Evolutionary conservation across 1,139 yeast species (phyloP).

Genomic region (Yamadazyma friedrichii): DNA sequence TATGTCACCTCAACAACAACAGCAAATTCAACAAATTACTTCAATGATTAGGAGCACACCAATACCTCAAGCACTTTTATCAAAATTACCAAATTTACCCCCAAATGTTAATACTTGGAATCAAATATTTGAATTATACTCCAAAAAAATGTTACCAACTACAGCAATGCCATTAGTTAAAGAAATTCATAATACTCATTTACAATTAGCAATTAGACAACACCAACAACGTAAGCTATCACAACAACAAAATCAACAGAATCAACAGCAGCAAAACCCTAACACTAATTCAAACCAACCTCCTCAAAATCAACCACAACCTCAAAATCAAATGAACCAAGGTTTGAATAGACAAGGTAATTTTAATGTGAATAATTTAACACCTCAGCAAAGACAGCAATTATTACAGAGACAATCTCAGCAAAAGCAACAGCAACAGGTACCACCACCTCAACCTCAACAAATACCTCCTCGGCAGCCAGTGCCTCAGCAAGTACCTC

Average conservation of each 20-base stretch:
- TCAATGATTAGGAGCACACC: conserved; percentile 50
- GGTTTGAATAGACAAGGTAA: conserved; percentile 9
- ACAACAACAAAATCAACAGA: conserved; percentile 19
- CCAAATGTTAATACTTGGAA: conserved; percentile 84
- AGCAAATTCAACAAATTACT: conserved; percentile 37
- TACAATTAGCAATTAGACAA: conserved; percentile 33
- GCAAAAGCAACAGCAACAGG: conserved; percentile 17
- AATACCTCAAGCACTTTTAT: conserved; percentile 72
- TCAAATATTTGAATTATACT: conserved; percentile 70
- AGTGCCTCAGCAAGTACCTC: conserved; percentile 6
- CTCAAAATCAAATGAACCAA: background rate
- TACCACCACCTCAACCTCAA: conserved; percentile 5
- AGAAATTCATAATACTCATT: conserved; percentile 61
- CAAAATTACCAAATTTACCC: conserved; percentile 76
- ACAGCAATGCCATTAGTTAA: conserved; percentile 55
- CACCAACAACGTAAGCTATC: conserved; percentile 30
- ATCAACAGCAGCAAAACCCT: conserved; percentile 17
- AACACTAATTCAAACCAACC: conserved; percentile 13
- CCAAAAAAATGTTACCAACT: conserved; percentile 55
- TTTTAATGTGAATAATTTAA: conserved; percentile 24
- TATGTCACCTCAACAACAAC: conserved; percentile 13
- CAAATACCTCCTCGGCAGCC: conserved; percentile 7
- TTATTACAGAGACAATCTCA: conserved; percentile 34
- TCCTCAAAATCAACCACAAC: conserved; percentile 8
- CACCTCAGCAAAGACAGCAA: conserved; percentile 39